Base-by-base conservation (phyloP, 768 basidiomycete genomes). In the Sutorius australiensis region DNA sequence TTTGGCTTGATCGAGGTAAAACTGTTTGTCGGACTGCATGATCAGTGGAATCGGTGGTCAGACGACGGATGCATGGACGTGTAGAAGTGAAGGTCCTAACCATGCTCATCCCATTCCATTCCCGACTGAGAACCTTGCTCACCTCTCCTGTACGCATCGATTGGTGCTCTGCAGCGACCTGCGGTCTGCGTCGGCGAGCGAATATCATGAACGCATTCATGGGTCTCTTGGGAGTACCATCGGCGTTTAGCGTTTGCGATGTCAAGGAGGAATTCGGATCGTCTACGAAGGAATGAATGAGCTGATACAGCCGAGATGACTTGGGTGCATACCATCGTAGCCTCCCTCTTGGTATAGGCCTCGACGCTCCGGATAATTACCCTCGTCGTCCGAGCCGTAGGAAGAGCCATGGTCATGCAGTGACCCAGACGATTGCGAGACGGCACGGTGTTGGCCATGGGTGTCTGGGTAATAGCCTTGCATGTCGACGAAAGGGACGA, bases 181-280 rank as follows among this genome's bases (percentile, higher is more conserved):
- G 87, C 16, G 90, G 90, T 39, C 90, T 75, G 52, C 90, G 79
- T 48, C 85, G 79, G 21, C 90, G 81, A 55, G 91, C 90, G 62
- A 92, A 93, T 54, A 93, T 92, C 90, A 93, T 92, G 75, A 93
- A 93, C 19, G 90, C 90, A 68, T 93, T 93, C 90, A 93, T 92
- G 32, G 90, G 90, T 12, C 90, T 83, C 67, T 92, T 92, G 24
- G 90, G 90, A 43, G 89, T 92, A 27, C 90, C 90, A 61, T 93
- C 90, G 2, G 87, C 77, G 67, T 93, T 93, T 52, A 92, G 78
- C 13, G 87, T 84, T 69, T 92, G 90, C 4, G 81, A 81, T 17
- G 84, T 92, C 66, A 91, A 70, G 2, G 84, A 72, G 44, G 64
- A 57, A 57, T 75, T 70, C 24, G 70, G 57, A 57, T 78, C 77